Evolutionary conservation across 2,329 filamentous ascomycete species (phyloP), one percentile per base, ranked within the genome.

Genomic region (Metarhizium brunneum): DNA sequence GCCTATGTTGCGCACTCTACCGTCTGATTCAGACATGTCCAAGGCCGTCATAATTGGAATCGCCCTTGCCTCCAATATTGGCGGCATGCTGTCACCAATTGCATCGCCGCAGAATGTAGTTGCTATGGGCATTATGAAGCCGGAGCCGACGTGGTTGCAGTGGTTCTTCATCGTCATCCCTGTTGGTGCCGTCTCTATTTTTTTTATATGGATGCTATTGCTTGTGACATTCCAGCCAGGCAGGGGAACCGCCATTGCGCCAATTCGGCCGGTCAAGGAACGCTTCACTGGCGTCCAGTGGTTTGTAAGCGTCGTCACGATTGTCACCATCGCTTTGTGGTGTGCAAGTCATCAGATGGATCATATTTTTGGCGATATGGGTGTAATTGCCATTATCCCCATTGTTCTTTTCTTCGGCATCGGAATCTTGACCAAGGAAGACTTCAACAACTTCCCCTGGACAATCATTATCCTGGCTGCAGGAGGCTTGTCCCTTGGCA

Each of bases 371-470:
- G 94, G 94, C 54, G 92, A 99, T 68, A 99, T 99, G 94, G 94
- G 94, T 54, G 92, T 99, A 54, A 88, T 99, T 47, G 95, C 94
- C 57, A 95, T 99, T 67, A 90, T 99, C 58, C 94, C 94, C 6
- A 87, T 99, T 53, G 88, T 95, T 3, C 78, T 96, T 47, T 99
- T 99, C 80, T 99, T 99, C 65, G 94, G 94, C 54, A 92, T 91
- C 2, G 94, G 94, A 11, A 92, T 97, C 62, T 78, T 99, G 36
- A 97, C 92, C 51, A 99, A 97, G 73, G 94, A 97, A 72, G 94
- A 99, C 73, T 99, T 99, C 69, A 99, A 99, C 77, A 99, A 99
- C 71, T 99, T 99, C 71, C 87, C 96, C 43, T 99, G 94, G 94
- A 99, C 95, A 20, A 99, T 99, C 71, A 96, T 99, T 72, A 97